These are phyloP conservation scores for Penicillium riverlandense DNA, from an alignment of 495 filamentous ascomycete genomes.

Conservation along the genomic window DNA sequence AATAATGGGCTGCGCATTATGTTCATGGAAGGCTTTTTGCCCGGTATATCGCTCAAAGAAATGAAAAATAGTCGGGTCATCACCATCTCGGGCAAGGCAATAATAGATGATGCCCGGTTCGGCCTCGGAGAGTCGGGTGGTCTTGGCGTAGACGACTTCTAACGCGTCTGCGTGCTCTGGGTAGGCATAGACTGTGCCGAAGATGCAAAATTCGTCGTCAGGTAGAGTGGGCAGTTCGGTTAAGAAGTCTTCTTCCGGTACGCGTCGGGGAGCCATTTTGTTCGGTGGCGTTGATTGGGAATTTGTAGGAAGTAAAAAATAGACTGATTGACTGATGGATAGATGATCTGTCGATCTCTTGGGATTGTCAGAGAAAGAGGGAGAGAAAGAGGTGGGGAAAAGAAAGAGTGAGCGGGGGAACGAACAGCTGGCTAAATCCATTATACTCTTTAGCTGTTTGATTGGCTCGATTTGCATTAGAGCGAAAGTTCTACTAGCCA, in stretches of 20 bases:
- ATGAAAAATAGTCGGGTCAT: conserved; percentile 23
- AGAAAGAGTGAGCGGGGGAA: too few species aligned
- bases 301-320: too few species aligned
- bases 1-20: conserved; percentile 24
- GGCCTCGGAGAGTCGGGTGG: conserved; percentile 18
- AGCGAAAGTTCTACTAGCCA: too few species aligned
- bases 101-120: conserved; percentile 29
- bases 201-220: conserved; percentile 19
- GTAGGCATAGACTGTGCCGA: conserved; percentile 21
- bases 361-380: too few species aligned
- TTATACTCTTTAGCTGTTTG: too few species aligned
- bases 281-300: too few species aligned
- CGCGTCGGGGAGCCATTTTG: too few species aligned
- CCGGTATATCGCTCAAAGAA: conserved; percentile 29
- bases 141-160: conserved; percentile 24
- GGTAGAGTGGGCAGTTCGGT: conserved; percentile 7
- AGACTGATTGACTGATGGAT: too few species aligned
- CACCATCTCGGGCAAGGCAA: conserved; percentile 17
- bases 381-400: too few species aligned
- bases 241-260: conserved; percentile 1
- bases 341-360: too few species aligned
- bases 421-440: too few species aligned
- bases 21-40: conserved; percentile 20
- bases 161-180: conserved; percentile 29
- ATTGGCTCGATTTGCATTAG: too few species aligned